phyloP scores from a whole-genome alignment of 140 eudicot genomes.

The Anethum foeniculum region DNA sequence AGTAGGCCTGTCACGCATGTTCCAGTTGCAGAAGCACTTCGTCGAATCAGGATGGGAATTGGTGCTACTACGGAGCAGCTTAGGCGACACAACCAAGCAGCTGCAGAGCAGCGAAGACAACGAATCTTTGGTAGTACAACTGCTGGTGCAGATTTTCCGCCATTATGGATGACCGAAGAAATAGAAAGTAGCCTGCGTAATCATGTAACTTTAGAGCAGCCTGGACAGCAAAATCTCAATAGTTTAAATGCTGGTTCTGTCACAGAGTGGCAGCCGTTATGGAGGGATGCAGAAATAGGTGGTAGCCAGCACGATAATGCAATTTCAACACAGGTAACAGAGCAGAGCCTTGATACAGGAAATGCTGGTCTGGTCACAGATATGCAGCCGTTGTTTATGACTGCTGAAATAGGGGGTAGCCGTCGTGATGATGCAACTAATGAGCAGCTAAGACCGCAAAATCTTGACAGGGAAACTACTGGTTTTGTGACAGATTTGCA shows the following conservation, averaged over 20 bases:
- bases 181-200: not conserved
- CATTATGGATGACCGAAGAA: not conserved
- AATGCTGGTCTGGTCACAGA: not conserved
- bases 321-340: not conserved
- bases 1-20: conserved; percentile 41
- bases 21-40: conserved; percentile 75
- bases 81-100: conserved; percentile 7
- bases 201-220: not conserved
- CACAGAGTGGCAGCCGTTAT: not conserved
- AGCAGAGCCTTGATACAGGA: not conserved
- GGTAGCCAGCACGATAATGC: not conserved
- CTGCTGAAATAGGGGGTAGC: not conserved
- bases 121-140: not conserved
- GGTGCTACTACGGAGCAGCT: conserved; percentile 34
- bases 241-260: not conserved
- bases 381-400: not conserved
- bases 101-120: not conserved
- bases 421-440: not conserved
- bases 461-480: not conserved
- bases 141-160: not conserved
- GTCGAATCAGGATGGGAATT: conserved; percentile 57
- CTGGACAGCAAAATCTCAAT: not conserved
- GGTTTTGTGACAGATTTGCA: conserved; percentile 4
- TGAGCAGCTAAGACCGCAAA: not conserved
- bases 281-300: conserved; percentile 4